These are phyloP conservation scores for Sphenostylis stenocarpa DNA, from an alignment of 306 rosid species.

Conservation along the genomic window DNA sequence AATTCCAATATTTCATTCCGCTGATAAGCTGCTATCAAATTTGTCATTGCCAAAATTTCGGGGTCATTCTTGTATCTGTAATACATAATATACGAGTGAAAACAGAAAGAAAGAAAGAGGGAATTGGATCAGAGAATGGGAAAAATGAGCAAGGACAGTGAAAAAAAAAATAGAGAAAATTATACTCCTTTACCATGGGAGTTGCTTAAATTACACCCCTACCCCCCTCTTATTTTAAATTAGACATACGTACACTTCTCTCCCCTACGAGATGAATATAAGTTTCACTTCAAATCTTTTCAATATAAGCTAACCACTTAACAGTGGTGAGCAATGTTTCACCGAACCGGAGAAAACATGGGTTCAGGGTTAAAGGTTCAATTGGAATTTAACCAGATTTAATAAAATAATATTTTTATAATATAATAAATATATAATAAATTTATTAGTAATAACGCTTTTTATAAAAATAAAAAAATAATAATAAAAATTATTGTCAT, in stretches of 20 bases:
- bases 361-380: too few species aligned
- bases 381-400: too few species aligned
- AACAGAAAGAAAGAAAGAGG: neutral
- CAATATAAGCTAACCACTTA: neutral
- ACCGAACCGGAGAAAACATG: too few species aligned
- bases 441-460: too few species aligned
- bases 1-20: slow-evolving; percentile 95
- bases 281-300: neutral
- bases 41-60: slow-evolving; percentile 98
- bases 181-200: neutral
- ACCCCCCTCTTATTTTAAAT: neutral
- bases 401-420: too few species aligned
- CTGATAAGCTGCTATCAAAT: slow-evolving; percentile 95
- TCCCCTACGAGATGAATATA: neutral
- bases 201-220: neutral
- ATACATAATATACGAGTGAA: slow-evolving; percentile 29
- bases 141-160: neutral
- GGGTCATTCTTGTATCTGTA: slow-evolving; percentile 95
- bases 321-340: neutral
- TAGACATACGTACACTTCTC: neutral
- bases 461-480: too few species aligned
- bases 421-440: too few species aligned
- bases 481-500: too few species aligned
- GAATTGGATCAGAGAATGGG: slow-evolving; percentile 5
- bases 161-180: neutral